Base-by-base conservation (phyloP, 1,284 basidiomycete genomes). In the Schizophyllum amplum region DNA sequence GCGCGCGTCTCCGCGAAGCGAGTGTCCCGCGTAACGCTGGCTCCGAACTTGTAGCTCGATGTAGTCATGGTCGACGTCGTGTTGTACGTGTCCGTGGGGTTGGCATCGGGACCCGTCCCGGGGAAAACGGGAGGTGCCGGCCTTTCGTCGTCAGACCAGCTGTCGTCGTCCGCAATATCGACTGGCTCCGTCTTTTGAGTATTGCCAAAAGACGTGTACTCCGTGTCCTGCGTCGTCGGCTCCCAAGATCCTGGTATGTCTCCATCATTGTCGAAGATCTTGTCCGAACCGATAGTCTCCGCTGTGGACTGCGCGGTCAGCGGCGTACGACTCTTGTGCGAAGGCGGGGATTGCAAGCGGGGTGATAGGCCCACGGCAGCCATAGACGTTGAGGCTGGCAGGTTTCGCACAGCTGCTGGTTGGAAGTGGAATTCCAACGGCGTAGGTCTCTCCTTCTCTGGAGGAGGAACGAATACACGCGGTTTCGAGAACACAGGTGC, bases 81-180 rank as follows among this genome's bases (percentile, higher is more conserved):
- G n/a, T 82, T 82, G 51, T 78, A 66, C 15, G 82, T 83, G 62
- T 83, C 87, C 87, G 86, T 87, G 11, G 86, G 86, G 73, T 80
- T 75, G 60, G 78, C 83, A 60, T 87, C 86, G 53, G 79, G 75
- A 70, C 59, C 72, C 66, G 55, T 71, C 62, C 57, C 66, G 54
- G 51, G 69, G 17, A 71, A 80, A 86, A 87, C 88, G 58, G 79
- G 72, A 5, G 72, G 72, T 6, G 72, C 75, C 25, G 75, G 70
- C 63, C 82, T 84, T 60, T 84, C 84, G 48, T 86, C 81, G 47
- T 86, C 69, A 9, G 81, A 83, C 85, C 86, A 90, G 65, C 84
- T 87, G 63, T 87, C 85, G 52, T 87, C 83, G 27, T 83, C 83
- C 56, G 83, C 81, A 26, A 73, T 58, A 47, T 69, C 59, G 51